Evolutionary conservation across 495 filamentous ascomycete species (phyloP).

Genomic region (Trichoderma reesei): DNA sequence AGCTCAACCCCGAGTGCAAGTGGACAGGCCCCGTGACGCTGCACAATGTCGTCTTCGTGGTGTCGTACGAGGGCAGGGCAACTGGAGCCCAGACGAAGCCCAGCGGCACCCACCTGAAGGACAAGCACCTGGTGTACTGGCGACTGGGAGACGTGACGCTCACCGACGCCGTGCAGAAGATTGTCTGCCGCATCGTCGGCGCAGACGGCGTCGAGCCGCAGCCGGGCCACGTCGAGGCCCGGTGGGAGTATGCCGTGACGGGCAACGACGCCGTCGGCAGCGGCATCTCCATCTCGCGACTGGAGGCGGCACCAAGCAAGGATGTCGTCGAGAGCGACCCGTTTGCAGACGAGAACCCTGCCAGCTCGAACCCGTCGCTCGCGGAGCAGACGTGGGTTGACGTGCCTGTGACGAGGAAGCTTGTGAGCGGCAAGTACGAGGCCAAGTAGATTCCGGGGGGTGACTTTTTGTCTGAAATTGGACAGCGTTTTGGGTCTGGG

Average conservation of each 20-base stretch:
- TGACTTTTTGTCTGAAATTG: background rate
- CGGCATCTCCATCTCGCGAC: conserved; percentile 50
- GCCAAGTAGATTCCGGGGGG: conserved; percentile 27
- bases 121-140: conserved; percentile 84
- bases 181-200: conserved; percentile 66
- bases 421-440: conserved; percentile 73
- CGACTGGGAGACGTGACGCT: conserved; percentile 71
- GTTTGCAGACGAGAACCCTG: conserved; percentile 33
- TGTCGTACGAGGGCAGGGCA: conserved; percentile 64
- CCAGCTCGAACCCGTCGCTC: conserved; percentile 24
- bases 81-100: conserved; percentile 64
- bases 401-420: conserved; percentile 58
- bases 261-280: conserved; percentile 44
- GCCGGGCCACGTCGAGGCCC: conserved; percentile 67
- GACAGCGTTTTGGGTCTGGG: background rate
- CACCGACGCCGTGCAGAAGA: conserved; percentile 50
- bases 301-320: conserved; percentile 35
- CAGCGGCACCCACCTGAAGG: conserved; percentile 69
- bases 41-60: conserved; percentile 71
- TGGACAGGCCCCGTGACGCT: conserved; percentile 48
- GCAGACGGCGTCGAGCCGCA: conserved; percentile 66
- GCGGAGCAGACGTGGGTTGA: conserved; percentile 56
- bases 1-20: conserved; percentile 65
- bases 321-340: conserved; percentile 31
- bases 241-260: conserved; percentile 58